Evolutionary conservation across 805 yeast species (phyloP).

Genomic region (Kodamaea laetipori): DNA sequence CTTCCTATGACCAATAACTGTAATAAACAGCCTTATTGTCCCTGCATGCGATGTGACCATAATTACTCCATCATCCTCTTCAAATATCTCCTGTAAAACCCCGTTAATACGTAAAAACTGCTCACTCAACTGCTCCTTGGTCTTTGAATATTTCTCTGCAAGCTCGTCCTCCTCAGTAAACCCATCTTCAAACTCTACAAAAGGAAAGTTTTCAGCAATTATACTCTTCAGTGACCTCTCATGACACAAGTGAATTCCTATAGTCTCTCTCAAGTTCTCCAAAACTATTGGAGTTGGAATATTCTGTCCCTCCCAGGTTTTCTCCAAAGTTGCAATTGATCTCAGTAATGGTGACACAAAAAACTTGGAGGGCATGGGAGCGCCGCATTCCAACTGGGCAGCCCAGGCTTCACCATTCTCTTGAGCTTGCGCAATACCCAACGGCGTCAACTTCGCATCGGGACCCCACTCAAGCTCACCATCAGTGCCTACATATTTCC

Average conservation of each 20-base stretch:
- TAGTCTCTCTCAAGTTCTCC: conserved; percentile 28
- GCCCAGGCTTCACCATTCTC: conserved; percentile 26
- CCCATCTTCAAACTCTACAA: conserved; percentile 21
- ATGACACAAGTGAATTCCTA: conserved; percentile 29
- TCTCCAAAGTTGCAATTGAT: conserved; percentile 23
- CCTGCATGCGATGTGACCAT: conserved; percentile 32
- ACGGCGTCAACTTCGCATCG: conserved; percentile 27
- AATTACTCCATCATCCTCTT: conserved; percentile 16
- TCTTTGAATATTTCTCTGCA: conserved; percentile 10
- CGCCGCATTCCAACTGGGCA: conserved; percentile 20
- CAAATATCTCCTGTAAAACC: conserved; percentile 25
- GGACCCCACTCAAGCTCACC: conserved; percentile 29
- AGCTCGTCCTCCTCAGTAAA: conserved; percentile 25
- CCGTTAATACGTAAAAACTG: conserved; percentile 25
- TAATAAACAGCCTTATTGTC: conserved; percentile 27
- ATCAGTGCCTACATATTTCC: conserved; percentile 26
- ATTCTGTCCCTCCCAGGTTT: conserved; percentile 24
- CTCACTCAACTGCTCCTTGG: conserved; percentile 21
- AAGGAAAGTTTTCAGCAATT: conserved; percentile 19
- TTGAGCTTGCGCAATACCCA: conserved; percentile 27
- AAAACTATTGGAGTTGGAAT: conserved; percentile 21
- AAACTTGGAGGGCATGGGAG: conserved; percentile 27
- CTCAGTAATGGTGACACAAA: conserved; percentile 31
- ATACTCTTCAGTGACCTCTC: conserved; percentile 22
- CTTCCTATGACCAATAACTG: conserved; percentile 30